Evolutionary conservation across 1,284 basidiomycete genomes (phyloP), one percentile per base, ranked within the genome.

Genomic region (Heterobasidion occidentale): DNA sequence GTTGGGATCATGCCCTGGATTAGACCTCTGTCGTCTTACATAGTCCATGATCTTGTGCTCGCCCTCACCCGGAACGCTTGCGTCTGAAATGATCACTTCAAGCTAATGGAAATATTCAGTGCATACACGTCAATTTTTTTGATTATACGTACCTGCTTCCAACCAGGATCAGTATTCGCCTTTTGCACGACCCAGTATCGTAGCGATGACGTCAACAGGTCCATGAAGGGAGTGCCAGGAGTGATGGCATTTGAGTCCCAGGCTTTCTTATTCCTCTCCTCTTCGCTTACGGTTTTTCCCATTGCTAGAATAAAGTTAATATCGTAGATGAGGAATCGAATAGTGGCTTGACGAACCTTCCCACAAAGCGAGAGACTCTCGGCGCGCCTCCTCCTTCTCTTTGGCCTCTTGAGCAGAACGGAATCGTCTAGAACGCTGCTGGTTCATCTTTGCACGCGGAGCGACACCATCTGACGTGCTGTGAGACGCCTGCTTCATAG

Each of bases 11-110:
- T 98, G 90, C 11, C 87, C 88, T 36, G 85, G 81, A 67, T 97
- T 91, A 51, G 81, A 79, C 52, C 97, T 82, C 67, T 98, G 94
- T 51, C 95, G 81, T 58, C 97, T 81, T 62, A 99, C 97, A 71
- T 86, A 98, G 68, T 99, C 97, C 93, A 99, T 98, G 63, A 99
- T 98, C 77, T 99, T 99, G 75, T 99, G 97, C 71, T 99, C 97
- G 68, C 97, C 97, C 73, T 99, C 97, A 62, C 96, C 96, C 1
- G 96, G 96, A 9, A 99, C 97, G 56, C 90, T 89, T 2, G 96
- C 93, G 65, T 99, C 97, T 2, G 97, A 99, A 59, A 99, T 93
- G 62, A 99, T 88, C 60, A 99, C 91, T 77, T 98, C 86, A 46
- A 98, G 79, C 90, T 94, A 62, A 44, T 57, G 50, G 53, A 51